These are phyloP conservation scores for Curvularia eragrostidis DNA, from an alignment of 2,329 filamentous ascomycete genomes.

Conservation along the genomic window DNA sequence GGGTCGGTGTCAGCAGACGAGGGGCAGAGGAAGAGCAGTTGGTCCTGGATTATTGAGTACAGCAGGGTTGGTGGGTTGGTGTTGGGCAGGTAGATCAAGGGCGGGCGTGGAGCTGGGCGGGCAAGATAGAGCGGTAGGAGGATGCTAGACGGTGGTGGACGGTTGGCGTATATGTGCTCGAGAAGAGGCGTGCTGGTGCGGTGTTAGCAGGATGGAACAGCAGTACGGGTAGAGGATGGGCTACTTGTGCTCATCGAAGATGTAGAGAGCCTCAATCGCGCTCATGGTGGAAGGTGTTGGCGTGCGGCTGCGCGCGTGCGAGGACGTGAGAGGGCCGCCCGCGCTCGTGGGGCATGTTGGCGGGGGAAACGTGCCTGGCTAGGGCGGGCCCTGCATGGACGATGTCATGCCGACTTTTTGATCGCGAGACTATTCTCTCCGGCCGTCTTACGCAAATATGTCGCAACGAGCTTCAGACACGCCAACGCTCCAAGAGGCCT, in stretches of 20 bases:
- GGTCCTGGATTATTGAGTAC: conserved; percentile 86
- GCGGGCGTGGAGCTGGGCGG: conserved; percentile 80
- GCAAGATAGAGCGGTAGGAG: conserved; percentile 87
- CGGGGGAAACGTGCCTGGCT: conserved; percentile 22
- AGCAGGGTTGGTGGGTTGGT: conserved; percentile 85
- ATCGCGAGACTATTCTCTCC: not conserved
- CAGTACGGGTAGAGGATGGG: conserved; percentile 2
- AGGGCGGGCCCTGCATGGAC: conserved; percentile 6
- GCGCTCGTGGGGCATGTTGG: conserved; percentile 29
- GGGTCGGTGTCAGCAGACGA: conserved; percentile 88
- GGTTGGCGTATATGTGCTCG: conserved; percentile 85
- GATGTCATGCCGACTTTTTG: conserved; percentile 8
- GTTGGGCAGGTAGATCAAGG: conserved; percentile 82
- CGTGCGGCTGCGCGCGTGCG: conserved; percentile 26
- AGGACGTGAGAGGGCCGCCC: conserved; percentile 14
- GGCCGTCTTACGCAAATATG: not conserved
- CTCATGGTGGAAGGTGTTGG: conserved; percentile 53
- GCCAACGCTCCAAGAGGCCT: conserved; percentile 40
- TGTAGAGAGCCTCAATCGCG: conserved; percentile 92
- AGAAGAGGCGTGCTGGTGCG: conserved; percentile 76
- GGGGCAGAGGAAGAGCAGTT: conserved; percentile 84
- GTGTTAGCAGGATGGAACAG: conserved; percentile 15
- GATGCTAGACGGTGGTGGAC: conserved; percentile 76
- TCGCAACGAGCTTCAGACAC: conserved; percentile 5
- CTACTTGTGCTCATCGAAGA: conserved; percentile 96